These are phyloP conservation scores for Paracoccidioides lutzii DNA, from an alignment of 2,329 filamentous ascomycete species.

Conservation along the genomic window DNA sequence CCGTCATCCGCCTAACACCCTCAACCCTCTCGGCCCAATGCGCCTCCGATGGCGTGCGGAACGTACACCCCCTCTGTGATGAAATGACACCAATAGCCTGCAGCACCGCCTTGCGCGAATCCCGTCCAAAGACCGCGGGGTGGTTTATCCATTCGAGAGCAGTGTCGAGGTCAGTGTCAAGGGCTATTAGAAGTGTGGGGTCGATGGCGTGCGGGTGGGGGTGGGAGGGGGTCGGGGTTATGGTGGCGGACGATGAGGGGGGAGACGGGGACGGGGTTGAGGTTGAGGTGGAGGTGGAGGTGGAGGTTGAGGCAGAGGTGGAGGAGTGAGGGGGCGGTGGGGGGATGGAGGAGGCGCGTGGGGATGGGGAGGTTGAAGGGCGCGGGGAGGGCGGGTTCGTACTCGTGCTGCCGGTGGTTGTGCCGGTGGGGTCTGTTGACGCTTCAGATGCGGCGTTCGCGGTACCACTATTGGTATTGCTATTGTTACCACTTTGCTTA, in stretches of 20 bases:
- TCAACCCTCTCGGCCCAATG: slow-evolving; percentile 75
- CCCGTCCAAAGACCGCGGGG: slow-evolving; percentile 83
- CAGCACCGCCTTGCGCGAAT: slow-evolving; percentile 87
- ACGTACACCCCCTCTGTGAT: slow-evolving; percentile 86
- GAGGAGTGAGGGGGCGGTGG: slow-evolving; percentile 34
- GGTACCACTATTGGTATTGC: no score
- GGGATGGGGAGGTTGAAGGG: slow-evolving; percentile 27
- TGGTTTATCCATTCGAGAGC: slow-evolving; percentile 96
- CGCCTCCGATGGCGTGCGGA: slow-evolving; percentile 75
- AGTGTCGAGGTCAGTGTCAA: slow-evolving; percentile 81
- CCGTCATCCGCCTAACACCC: slow-evolving; percentile 69
- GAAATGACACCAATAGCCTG: slow-evolving; percentile 96
- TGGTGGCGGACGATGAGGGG: slow-evolving; percentile 33
- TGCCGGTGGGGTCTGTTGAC: no score
- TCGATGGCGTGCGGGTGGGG: slow-evolving; percentile 53
- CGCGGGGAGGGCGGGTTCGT: slow-evolving; percentile 18
- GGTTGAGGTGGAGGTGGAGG: slow-evolving; percentile 35
- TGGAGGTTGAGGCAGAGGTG: slow-evolving; percentile 35
- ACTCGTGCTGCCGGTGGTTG: no score
- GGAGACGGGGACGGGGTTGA: slow-evolving; percentile 6
- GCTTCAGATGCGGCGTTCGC: no score
- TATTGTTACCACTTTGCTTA: slow-evolving; percentile 26
- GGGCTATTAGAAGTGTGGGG: slow-evolving; percentile 61
- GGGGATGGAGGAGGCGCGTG: slow-evolving; percentile 23
- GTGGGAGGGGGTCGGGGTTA: slow-evolving; percentile 37